These are phyloP conservation scores for Penicillium freii DNA, from an alignment of 2,329 filamentous ascomycete species.

Conservation along the genomic window DNA sequence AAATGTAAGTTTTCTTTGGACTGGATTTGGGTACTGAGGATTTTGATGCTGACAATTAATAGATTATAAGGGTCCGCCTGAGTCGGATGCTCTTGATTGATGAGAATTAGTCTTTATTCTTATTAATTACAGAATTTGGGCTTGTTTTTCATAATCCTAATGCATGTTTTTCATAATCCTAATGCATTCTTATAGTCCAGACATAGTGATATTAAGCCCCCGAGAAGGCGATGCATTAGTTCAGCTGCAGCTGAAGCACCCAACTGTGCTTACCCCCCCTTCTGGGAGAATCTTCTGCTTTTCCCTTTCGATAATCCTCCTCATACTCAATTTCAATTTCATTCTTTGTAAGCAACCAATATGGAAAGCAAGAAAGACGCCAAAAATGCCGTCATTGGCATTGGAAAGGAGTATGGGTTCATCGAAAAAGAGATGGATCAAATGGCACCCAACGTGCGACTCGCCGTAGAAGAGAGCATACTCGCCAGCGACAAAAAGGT, in stretches of 20 bases:
- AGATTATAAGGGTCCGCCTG: conserved; percentile 38
- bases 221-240: not conserved
- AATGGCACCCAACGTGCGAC: no score
- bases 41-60: not conserved
- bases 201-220: not conserved
- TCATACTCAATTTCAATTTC: no score
- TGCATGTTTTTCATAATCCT: not conserved
- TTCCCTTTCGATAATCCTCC: no score
- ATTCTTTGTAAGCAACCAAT: no score
- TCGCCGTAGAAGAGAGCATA: no score
- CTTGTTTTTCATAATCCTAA: not conserved
- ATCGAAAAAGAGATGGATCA: no score
- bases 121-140: not conserved
- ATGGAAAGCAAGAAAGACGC: no score
- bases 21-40: not conserved
- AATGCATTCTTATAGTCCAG: not conserved
- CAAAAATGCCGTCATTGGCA: no score
- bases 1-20: conserved; percentile 44
- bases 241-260: not conserved
- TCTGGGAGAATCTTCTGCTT: no score
- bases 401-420: no score
- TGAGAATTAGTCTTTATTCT: not conserved
- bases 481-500: no score
- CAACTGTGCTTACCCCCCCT: no score
- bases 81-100: conserved; percentile 24